Percentiles rank a stretch among this genome's conserved stretches.
These are phyloP conservation scores for Colletotrichum spinosum DNA, from an alignment of 2,329 filamentous ascomycete genomes.

Conservation along the genomic window DNA sequence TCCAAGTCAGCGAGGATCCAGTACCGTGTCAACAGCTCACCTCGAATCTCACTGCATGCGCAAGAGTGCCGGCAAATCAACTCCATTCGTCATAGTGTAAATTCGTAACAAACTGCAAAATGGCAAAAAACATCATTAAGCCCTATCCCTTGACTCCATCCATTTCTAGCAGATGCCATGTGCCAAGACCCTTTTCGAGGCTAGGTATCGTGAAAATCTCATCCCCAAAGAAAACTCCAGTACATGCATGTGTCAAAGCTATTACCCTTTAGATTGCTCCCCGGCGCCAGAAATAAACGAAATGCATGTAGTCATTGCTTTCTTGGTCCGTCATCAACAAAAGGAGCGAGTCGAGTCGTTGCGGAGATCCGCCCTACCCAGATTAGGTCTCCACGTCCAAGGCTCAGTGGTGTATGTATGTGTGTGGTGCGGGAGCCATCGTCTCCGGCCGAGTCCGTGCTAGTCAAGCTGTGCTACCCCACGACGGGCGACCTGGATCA, in stretches of 20 bases:
- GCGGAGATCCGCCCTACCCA: neutral
- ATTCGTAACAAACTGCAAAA: too few relatives aligned
- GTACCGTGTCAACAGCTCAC: too few relatives aligned
- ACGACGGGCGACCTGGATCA: neutral
- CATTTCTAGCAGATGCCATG: too few relatives aligned
- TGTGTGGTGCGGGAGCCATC: conserved; percentile 1
- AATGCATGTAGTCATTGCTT: neutral
- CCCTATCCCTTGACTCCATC: too few relatives aligned
- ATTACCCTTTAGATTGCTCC: conserved; percentile 8
- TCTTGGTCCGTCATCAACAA: neutral
- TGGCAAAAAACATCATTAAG: too few relatives aligned
- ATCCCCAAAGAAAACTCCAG: conserved; percentile 6
- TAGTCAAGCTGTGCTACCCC: neutral
- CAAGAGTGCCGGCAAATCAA: too few relatives aligned
- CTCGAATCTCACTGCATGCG: too few relatives aligned
- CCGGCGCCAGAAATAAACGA: neutral
- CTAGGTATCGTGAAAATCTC: too few relatives aligned
- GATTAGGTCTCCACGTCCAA: too few relatives aligned
- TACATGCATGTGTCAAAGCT: conserved; percentile 9
- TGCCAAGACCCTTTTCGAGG: too few relatives aligned
- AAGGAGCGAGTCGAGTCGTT: conserved; percentile 3
- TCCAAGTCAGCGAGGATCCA: too few relatives aligned
- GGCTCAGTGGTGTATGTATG: neutral
- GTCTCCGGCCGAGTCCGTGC: neutral
- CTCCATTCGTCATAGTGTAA: too few relatives aligned